These are phyloP conservation scores for Sequoia sempervirens DNA, from an alignment of 75 land plant species.

Conservation along the genomic window DNA sequence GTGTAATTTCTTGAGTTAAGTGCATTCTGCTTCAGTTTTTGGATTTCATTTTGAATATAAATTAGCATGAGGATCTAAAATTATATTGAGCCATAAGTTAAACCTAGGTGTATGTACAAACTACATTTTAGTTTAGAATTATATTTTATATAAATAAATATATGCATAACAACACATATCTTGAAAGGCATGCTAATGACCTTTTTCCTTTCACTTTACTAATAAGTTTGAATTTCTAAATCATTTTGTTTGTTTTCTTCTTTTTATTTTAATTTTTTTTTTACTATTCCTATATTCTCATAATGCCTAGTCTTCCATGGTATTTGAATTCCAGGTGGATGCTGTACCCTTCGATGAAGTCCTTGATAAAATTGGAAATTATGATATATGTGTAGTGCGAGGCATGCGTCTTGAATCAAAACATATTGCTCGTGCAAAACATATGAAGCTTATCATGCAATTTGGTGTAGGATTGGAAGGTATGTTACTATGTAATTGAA, in stretches of 20 bases:
- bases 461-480: conserved; percentile 98
- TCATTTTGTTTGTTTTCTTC: not conserved
- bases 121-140: not conserved
- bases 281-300: not conserved
- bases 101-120: not conserved
- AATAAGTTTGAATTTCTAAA: not conserved
- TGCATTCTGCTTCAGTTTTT: not conserved
- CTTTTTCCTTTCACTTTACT: not conserved
- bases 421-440: conserved; percentile 56
- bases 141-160: not conserved
- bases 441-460: conserved; percentile 82
- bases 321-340: conserved; percentile 63
- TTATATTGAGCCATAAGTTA: not conserved
- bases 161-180: not conserved
- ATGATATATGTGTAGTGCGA: conserved; percentile 74
- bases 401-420: conserved; percentile 45
- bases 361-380: conserved; percentile 47
- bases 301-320: conserved; percentile 2
- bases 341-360: conserved; percentile 54
- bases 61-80: not conserved
- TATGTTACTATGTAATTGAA: conserved; percentile 10
- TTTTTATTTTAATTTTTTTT: not conserved
- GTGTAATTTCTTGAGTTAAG: not conserved
- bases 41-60: not conserved
- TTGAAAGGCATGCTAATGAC: not conserved